Percentiles rank a stretch among this genome's conserved stretches.
Evolutionary conservation across 805 yeast genomes (phyloP).

Genomic region (Candida yuanshanica): DNA sequence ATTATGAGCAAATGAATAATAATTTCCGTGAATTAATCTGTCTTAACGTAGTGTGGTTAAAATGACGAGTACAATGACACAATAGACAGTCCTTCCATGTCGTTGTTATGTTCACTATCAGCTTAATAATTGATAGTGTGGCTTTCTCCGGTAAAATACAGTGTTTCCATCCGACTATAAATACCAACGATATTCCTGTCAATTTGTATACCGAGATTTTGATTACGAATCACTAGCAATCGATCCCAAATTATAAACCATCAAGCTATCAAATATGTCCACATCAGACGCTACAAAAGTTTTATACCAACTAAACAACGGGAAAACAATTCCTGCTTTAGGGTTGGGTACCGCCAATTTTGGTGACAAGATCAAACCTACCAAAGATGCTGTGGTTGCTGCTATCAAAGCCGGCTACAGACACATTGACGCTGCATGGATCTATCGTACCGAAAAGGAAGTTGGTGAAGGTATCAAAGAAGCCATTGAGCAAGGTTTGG

Average conservation of each 20-base stretch:
- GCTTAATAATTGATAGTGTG: no score
- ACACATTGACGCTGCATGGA: conserved; percentile 64
- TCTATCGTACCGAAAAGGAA: conserved; percentile 52
- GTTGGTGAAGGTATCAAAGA: conserved; percentile 45
- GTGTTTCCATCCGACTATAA: no score
- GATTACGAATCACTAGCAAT: no score
- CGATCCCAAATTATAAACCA: neutral
- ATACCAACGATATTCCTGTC: no score
- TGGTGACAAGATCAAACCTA: conserved; percentile 37
- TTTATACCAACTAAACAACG: conserved; percentile 45
- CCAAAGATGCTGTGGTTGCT: conserved; percentile 46
- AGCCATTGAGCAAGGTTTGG: conserved; percentile 21
- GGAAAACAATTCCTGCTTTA: conserved; percentile 53
- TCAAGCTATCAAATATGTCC: neutral
- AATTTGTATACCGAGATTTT: no score
- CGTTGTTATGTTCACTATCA: no score
- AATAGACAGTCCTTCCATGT: no score
- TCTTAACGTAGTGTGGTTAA: no score
- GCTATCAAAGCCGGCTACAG: conserved; percentile 46
- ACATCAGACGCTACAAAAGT: conserved; percentile 27
- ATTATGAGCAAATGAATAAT: no score
- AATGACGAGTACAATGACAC: no score
- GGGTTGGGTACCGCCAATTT: conserved; percentile 66
- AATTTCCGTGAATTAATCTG: no score
- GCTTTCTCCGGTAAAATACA: no score